Evolutionary conservation across 805 yeast genomes (phyloP), one percentile per base, ranked within the genome.

Genomic region (Kockiozyma suomiensis): DNA sequence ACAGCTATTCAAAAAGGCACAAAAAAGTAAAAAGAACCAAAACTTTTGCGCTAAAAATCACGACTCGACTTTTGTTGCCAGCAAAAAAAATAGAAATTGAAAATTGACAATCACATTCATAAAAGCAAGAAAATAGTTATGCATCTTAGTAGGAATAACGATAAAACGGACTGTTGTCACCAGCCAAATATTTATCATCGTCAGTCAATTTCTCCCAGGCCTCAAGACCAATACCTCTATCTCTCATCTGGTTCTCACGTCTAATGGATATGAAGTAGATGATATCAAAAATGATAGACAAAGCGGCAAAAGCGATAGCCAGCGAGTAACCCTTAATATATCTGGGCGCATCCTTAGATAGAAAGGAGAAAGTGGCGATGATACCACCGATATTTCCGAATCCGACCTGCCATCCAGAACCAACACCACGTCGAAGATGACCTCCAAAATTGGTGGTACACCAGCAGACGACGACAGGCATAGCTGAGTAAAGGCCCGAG

Each of bases 361-460:
- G 76, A 74, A 82, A 85, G 21, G 84, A 73, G 66, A 78, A 86
- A 1, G 88, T 80, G 4, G 89, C 75, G 57, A 85, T 79, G 67
- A 86, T 85, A 61, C 89, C 90, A 48, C 90, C 90, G 68, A 84
- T 84, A 73, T 86, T 86, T 55, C 89, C 90, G 67, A 86, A 85
- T 0, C 90, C 90, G 68, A 86, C 81, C 67, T 83, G 84, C 77
- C 81, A 81, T 1, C 84, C 86, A 10, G 85, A 76, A 8, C 83
- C 84, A 13, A 81, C 82, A 51, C 82, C 78, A 60, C 84, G 83
- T 67, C 89, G 76, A 21, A 79, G 71, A 70, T 86, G 90, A 10
- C 90, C 88, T 7, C 82, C 80, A 59, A 82, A 80, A 68, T 85
- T 85, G 70, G 85, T 75, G 10, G 84, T 78, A 21, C 81, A 72